phyloP scores from a whole-genome alignment of 1,139 yeast species.

The Yamadazyma taylorii region DNA sequence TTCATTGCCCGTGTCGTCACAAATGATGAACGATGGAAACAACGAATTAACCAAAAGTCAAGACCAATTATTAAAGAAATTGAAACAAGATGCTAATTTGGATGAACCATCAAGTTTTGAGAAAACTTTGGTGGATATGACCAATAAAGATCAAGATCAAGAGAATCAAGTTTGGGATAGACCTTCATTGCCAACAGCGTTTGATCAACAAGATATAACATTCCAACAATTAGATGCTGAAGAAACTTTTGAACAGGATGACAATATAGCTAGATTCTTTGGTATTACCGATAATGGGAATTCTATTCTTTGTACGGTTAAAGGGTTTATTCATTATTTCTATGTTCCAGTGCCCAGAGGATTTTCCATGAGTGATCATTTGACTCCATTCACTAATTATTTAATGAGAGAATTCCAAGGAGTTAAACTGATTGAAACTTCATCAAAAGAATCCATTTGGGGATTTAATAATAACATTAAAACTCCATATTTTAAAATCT shows the following conservation, averaged over 20 bases:
- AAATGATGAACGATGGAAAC: constrained; percentile 21
- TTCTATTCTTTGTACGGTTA: constrained; percentile 85
- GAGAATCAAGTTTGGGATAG: constrained; percentile 65
- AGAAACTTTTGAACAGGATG: constrained; percentile 62
- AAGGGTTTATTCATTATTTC: constrained; percentile 86
- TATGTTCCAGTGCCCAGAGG: constrained; percentile 91
- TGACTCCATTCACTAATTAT: constrained; percentile 48
- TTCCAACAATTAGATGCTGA: constrained; percentile 97
- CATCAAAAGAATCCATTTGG: constrained; percentile 84
- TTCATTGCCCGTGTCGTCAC: constrained; percentile 46
- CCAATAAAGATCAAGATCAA: constrained; percentile 30
- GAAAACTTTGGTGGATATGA: constrained; percentile 61
- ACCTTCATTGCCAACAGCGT: constrained; percentile 50
- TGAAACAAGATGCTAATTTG: constrained; percentile 20
- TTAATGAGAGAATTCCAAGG: constrained; percentile 55
- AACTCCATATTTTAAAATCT: constrained; percentile 77
- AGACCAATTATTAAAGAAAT: constrained; percentile 35
- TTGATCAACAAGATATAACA: constrained; percentile 57
- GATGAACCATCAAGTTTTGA: constrained; percentile 63
- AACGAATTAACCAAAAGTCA: constrained; percentile 29
- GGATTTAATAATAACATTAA: constrained; percentile 82
- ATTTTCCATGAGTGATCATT: constrained; percentile 55
- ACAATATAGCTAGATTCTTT: constrained; percentile 74
- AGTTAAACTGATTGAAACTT: constrained; percentile 62
- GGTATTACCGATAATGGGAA: constrained; percentile 89